Evolutionary conservation across 306 rosid species (phyloP), one percentile per base, ranked within the genome.

Genomic region (Casuarina glauca): DNA sequence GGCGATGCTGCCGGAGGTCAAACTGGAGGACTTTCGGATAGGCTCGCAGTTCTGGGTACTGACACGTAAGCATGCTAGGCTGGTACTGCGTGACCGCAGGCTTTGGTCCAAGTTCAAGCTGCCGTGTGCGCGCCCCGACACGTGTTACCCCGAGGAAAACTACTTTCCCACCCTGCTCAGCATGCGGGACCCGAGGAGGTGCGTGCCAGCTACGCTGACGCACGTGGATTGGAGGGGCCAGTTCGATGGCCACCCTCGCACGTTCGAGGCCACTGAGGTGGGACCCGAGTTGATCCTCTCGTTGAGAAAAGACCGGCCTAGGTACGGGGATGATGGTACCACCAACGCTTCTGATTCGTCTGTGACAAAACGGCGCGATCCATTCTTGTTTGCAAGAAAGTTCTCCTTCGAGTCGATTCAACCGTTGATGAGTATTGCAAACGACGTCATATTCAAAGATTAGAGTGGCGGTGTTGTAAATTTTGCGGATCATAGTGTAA

Each of bases 31-130:
- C 1, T 86, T 90, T 13, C 93, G 91, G 6, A 84, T 90, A 0
- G 89, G 96, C 81, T 93, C 97, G 6, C 96, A 89, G 73, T 93
- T 93, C 3, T 93, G 94, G 96, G 86, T 85, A 0, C 41, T 89
- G 72, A 93, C 90, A 71, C 90, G 96, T 17, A 86, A 86, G 86
- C 97, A 91, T 77, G 97, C 94, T 15, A 69, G 87, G 82, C 44
- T 82, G 0, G 90, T 91, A 0, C 88, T 80, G 3, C 54, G 74
- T 0, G 97, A 93, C 74, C 69, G 70, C 0, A 76, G 35, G 73
- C 45, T 85, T 13, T 88, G 90, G 97, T 60, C 88, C 0, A 91
- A 89, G 81, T 93, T 90, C 73, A 70, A 53, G 41, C 69, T 88
- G 12, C 88, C 94, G 0, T 93, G 97, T 48, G 78, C 85, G 75